These are phyloP conservation scores for Rhodosporidiobolus sp. DNA, from an alignment of 768 basidiomycete species.

Conservation along the genomic window DNA sequence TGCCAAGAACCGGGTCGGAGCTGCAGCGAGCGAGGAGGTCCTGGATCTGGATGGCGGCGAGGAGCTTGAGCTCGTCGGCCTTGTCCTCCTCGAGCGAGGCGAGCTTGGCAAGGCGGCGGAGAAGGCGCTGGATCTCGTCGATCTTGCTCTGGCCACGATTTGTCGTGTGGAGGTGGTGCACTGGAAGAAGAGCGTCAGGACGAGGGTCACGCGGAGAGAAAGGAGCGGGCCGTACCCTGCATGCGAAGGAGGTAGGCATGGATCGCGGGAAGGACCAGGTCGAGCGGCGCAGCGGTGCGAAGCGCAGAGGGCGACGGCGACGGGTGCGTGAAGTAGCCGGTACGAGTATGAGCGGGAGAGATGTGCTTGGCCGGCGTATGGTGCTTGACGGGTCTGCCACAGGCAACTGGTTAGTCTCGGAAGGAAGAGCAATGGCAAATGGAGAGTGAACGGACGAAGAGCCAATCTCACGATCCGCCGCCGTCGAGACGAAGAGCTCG, in stretches of 20 bases:
- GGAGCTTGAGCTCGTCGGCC: constrained; percentile 71
- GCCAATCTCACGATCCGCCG: constrained; percentile 7
- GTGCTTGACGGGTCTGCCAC: constrained; percentile 9
- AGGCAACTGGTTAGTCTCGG: not conserved
- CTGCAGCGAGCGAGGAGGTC: constrained; percentile 74
- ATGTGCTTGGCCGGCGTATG: constrained; percentile 7
- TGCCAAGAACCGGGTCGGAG: constrained; percentile 83
- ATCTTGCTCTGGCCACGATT: constrained; percentile 55
- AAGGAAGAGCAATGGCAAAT: too few species aligned
- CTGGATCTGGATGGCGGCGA: constrained; percentile 74
- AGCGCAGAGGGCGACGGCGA: constrained; percentile 2
- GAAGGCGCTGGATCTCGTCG: constrained; percentile 49
- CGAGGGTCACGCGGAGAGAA: constrained; percentile 55
- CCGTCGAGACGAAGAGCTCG: constrained; percentile 16
- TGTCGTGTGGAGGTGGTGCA: constrained; percentile 9
- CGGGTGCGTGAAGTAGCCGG: constrained; percentile 1
- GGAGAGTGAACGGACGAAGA: not conserved
- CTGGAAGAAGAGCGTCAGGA: not conserved
- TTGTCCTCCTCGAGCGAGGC: constrained; percentile 60
- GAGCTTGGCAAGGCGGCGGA: constrained; percentile 57
- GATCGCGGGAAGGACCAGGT: constrained; percentile 16
- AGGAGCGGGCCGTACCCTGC: constrained; percentile 15
- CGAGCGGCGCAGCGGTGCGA: not conserved
- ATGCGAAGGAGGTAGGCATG: constrained; percentile 29
- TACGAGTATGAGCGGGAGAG: not conserved